Conservation (phyloP, 2,329 filamentous ascomycete genomes). For the Curvularia sp. region DNA sequence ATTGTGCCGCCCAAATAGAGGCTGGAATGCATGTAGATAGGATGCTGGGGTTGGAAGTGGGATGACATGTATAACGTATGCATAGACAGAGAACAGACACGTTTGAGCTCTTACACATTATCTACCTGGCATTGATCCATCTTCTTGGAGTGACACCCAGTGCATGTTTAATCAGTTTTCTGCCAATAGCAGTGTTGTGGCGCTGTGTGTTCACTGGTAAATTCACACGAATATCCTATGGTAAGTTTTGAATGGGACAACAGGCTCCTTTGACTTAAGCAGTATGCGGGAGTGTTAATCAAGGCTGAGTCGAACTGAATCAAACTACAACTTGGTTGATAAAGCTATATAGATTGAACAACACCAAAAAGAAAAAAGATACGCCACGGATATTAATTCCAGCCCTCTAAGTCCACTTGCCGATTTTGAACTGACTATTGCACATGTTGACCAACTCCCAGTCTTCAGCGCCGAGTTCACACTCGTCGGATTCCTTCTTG, state of each 20-base stretch:
- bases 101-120: not conserved
- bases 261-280: not conserved
- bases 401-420: conserved; percentile 28
- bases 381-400: not conserved
- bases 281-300: not conserved
- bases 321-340: not conserved
- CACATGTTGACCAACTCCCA: conserved; percentile 49
- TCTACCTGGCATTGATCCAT: not conserved
- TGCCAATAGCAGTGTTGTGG: not conserved
- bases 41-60: no score
- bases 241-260: not conserved
- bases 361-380: no score
- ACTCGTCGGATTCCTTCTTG: conserved; percentile 29
- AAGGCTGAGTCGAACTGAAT: not conserved
- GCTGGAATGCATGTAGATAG: not conserved
- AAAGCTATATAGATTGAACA: not conserved
- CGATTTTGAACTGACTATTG: conserved; percentile 45
- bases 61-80: not conserved
- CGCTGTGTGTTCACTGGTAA: not conserved
- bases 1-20: conserved; percentile 58
- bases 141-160: not conserved
- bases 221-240: not conserved
- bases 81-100: not conserved
- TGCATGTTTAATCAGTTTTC: not conserved
- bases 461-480: conserved; percentile 40